These are phyloP conservation scores for Lathyrus sativus DNA, from an alignment of 306 rosid species.

Conservation along the genomic window DNA sequence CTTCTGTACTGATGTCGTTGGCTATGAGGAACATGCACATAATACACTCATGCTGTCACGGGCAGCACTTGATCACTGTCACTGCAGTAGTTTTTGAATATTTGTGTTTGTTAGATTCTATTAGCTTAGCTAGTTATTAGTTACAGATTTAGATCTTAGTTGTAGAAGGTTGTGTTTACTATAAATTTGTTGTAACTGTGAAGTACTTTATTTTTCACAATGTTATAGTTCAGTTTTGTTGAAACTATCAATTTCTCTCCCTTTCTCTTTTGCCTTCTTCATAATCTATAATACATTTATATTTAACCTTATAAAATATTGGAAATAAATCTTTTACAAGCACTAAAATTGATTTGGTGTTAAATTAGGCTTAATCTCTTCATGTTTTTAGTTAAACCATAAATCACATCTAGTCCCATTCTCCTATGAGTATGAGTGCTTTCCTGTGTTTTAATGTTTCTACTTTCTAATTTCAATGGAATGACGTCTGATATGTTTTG, in stretches of 20 bases:
- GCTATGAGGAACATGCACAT: not conserved
- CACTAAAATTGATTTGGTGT: conserved; percentile 31
- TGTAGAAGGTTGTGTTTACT: too few species aligned
- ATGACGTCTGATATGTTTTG: conserved; percentile 20
- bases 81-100: not conserved
- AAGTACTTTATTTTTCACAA: not conserved
- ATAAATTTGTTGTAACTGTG: not conserved
- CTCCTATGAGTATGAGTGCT: too few species aligned
- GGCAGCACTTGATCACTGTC: not conserved
- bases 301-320: conserved; percentile 15
- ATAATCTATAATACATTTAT: not conserved
- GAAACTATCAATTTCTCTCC: not conserved
- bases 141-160: not conserved
- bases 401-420: conserved; percentile 28
- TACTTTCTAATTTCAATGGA: conserved; percentile 13
- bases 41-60: not conserved
- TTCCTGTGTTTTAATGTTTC: conserved; percentile 17
- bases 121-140: not conserved
- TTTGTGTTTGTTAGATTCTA: not conserved
- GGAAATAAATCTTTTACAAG: conserved; percentile 5
- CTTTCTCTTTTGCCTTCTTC: not conserved
- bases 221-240: not conserved
- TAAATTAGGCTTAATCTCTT: not conserved
- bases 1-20: conserved; percentile 2
- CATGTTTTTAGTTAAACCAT: conserved; percentile 18